Evolutionary conservation across 2,329 filamentous ascomycete genomes (phyloP).

Genomic region (Talaromyces sp.): DNA sequence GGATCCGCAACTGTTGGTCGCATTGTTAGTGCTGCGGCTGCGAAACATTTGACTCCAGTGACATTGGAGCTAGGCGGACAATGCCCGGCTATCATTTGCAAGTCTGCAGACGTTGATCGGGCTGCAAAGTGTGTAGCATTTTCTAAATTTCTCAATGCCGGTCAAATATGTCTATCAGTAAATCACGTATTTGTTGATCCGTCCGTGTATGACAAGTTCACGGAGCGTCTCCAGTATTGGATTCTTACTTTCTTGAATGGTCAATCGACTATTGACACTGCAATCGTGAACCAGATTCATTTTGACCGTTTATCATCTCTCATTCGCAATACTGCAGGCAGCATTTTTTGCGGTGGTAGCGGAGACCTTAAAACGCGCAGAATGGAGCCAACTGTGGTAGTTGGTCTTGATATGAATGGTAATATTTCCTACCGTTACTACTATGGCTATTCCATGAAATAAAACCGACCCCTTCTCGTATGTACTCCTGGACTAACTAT

Average conservation of each 20-base stretch:
- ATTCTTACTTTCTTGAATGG: slow-evolving; percentile 32
- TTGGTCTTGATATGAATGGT: slow-evolving; percentile 32
- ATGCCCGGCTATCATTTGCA: slow-evolving; percentile 44
- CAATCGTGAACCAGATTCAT: slow-evolving; percentile 45
- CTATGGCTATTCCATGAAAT: not conserved
- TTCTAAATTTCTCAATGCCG: slow-evolving; percentile 45
- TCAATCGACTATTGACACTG: slow-evolving; percentile 25
- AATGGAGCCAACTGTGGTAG: slow-evolving; percentile 41
- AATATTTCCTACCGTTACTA: not conserved
- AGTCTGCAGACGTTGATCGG: slow-evolving; percentile 41
- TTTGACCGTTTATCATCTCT: slow-evolving; percentile 42
- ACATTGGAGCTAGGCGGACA: slow-evolving; percentile 49
- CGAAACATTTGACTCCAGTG: slow-evolving; percentile 45
- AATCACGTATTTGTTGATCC: slow-evolving; percentile 49
- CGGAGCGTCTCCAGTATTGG: slow-evolving; percentile 33
- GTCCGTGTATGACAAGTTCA: slow-evolving; percentile 36
- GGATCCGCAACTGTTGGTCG: slow-evolving; percentile 40
- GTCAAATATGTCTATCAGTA: slow-evolving; percentile 41
- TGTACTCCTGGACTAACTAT: not conserved
- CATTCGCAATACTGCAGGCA: slow-evolving; percentile 37
- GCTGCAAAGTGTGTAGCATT: slow-evolving; percentile 45
- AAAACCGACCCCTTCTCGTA: too few species aligned
- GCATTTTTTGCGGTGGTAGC: slow-evolving; percentile 36
- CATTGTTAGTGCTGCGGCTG: slow-evolving; percentile 41
- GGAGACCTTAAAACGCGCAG: slow-evolving; percentile 29